Base-by-base conservation (phyloP, 2,329 filamentous ascomycete species). In the Amesomyces nigricolor region DNA sequence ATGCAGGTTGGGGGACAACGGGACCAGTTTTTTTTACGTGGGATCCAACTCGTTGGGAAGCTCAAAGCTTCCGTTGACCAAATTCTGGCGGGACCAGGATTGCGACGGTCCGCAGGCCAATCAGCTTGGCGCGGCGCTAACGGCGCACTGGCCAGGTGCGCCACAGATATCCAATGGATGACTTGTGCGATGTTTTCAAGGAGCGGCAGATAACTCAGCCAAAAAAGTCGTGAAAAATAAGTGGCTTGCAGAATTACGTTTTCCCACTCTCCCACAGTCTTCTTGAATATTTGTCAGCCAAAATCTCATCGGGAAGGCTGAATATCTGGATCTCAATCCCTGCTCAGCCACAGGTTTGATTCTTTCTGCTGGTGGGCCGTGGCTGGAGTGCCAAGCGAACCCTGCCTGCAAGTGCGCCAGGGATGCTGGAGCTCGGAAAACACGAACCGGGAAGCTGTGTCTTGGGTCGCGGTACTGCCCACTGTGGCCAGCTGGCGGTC, bases 31-130 rank as follows among this genome's bases (percentile, higher is more conserved):
- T 65, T 65, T 64, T 58, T 52, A 57, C 48, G 56, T 61, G 58
- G 63, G 61, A 61, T 60, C 59, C 58, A 62, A 59, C 59, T 62
- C 60, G 62, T 64, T 65, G 63, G 61, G 62, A 58, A 64, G 58
- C 59, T 61, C 56, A 19, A 19, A 61, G 61, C 58, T 62, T 59
- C 48, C 58, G 56, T 61, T 61, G 56, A 61, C 52, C 62, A 62
- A 63, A 62, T 59, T 54, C 47, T 51, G 55, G 60, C 54, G 56
- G 30, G 51, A 45, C 52, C 48, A 40, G 56, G 58, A 50, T 59
- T 32, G 58, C 54, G 44, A 61, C 32, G 53, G 49, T 26, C 44
- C 38, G 16, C 47, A 40, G 30, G 48, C 52, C 58, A 58, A 61
- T 53, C 55, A 59, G 49, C 37, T 61, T 53, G 53, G 61, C 63